Evolutionary conservation across 352 stramenopile genomes (phyloP).

Genomic region (Pythium insidiosum): DNA sequence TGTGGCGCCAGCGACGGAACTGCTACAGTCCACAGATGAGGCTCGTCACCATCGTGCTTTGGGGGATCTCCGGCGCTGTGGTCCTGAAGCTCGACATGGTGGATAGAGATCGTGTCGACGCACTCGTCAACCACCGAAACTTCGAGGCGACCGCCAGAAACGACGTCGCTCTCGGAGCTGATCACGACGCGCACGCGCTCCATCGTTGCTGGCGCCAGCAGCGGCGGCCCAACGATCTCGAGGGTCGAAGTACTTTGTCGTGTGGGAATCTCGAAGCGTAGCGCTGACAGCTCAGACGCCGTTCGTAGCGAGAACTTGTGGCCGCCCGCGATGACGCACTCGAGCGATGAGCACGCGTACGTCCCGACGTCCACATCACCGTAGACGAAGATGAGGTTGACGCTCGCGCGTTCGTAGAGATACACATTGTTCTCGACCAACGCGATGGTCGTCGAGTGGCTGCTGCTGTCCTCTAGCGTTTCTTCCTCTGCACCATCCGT

Average conservation of each 20-base stretch:
- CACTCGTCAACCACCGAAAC: slow-evolving; percentile 23
- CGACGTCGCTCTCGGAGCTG: slow-evolving; percentile 30
- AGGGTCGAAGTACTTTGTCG: slow-evolving; percentile 50
- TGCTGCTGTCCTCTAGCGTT: not conserved
- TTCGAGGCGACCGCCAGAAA: slow-evolving; percentile 39
- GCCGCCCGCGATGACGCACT: slow-evolving; percentile 47
- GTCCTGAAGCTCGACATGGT: no score
- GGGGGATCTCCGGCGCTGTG: no score
- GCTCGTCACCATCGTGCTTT: not conserved
- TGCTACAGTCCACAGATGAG: not conserved
- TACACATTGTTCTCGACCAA: slow-evolving; percentile 51
- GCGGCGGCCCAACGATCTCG: slow-evolving; percentile 28
- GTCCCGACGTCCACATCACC: slow-evolving; percentile 28
- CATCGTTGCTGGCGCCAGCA: slow-evolving; percentile 34
- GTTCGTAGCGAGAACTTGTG: no score
- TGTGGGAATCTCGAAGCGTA: slow-evolving; percentile 37
- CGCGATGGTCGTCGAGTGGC: slow-evolving; percentile 11
- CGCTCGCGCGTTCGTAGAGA: slow-evolving; percentile 43
- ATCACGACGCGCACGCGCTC: slow-evolving; percentile 40
- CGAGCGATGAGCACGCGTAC: slow-evolving; percentile 45
- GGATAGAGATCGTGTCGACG: not conserved
- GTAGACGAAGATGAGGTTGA: slow-evolving; percentile 42
- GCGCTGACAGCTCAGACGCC: no score
- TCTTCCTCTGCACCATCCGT: slow-evolving; percentile 1
- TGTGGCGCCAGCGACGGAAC: slow-evolving; percentile 2